phyloP scores from a whole-genome alignment of 192 early-diverging fungal species.

The Backusella macrospora region DNA sequence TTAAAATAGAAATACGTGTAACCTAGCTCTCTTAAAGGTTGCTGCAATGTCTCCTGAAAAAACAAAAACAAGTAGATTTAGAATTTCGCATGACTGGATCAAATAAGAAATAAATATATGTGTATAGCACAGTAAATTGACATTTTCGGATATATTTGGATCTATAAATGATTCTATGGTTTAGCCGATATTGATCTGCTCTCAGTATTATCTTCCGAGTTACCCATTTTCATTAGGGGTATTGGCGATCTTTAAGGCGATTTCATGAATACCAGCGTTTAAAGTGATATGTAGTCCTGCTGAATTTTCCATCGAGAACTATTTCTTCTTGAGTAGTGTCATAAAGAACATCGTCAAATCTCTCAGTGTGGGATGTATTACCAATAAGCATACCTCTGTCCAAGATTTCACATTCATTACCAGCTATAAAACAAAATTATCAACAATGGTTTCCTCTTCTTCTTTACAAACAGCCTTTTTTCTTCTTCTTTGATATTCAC shows the following conservation, averaged over 20 bases:
- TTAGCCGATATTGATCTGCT: too few relatives aligned
- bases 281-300: not conserved
- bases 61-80: too few relatives aligned
- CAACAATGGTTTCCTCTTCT: not conserved
- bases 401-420: slow-evolving; percentile 15
- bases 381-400: slow-evolving; percentile 20
- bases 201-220: too few relatives aligned
- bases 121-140: too few relatives aligned
- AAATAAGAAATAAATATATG: too few relatives aligned
- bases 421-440: not conserved
- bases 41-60: too few relatives aligned
- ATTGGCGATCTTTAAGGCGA: slow-evolving; percentile 19
- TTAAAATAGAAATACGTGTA: not conserved
- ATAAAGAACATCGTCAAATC: not conserved
- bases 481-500: slow-evolving; percentile 3
- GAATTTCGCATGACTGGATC: too few relatives aligned
- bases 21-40: too few relatives aligned
- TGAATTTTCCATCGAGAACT: not conserved
- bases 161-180: too few relatives aligned
- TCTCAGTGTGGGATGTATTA: not conserved
- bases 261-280: slow-evolving; percentile 2
- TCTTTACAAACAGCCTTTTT: not conserved
- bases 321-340: slow-evolving; percentile 3
- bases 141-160: too few relatives aligned
- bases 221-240: slow-evolving; percentile 1